Percentiles rank a stretch among this genome's conserved stretches.
phyloP scores from a whole-genome alignment of 108 stramenopile genomes.

The Fragilariopsis cylindrus region DNA sequence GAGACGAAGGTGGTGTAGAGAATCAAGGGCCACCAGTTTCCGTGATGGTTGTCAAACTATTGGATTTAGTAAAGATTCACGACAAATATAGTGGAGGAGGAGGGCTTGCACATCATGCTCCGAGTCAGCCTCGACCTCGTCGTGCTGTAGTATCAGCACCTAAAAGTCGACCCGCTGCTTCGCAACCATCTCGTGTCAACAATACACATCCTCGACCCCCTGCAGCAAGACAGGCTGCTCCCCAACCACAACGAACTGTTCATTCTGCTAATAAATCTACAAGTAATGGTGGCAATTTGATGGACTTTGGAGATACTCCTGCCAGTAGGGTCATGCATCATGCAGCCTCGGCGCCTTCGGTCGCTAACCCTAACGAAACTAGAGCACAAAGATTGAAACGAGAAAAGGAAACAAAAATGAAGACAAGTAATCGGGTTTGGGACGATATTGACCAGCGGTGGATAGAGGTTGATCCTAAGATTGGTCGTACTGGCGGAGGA shows the following conservation, averaged over 20 bases:
- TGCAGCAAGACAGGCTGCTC: slow-evolving; percentile 23
- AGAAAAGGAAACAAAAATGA: slow-evolving; percentile 57
- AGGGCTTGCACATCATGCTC: slow-evolving; percentile 7
- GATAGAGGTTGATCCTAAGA: slow-evolving; percentile 80
- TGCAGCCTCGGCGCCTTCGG: slow-evolving; percentile 52
- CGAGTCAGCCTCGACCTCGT: slow-evolving; percentile 25
- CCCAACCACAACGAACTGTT: slow-evolving; percentile 9
- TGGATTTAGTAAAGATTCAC: slow-evolving; percentile 67
- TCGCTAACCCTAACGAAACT: slow-evolving; percentile 58
- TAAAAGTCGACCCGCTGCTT: slow-evolving; percentile 14
- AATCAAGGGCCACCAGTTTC: slow-evolving; percentile 51
- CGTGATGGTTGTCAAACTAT: slow-evolving; percentile 79
- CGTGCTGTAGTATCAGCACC: neutral
- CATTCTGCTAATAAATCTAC: slow-evolving; percentile 20
- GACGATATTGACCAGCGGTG: slow-evolving; percentile 89
- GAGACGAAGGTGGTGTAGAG: slow-evolving; percentile 42
- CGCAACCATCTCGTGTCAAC: neutral
- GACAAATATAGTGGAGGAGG: slow-evolving; percentile 48
- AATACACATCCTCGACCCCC: slow-evolving; percentile 6
- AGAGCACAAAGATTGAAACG: slow-evolving; percentile 79
- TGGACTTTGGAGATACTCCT: slow-evolving; percentile 68
- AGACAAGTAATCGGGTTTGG: slow-evolving; percentile 72
- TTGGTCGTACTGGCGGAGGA: slow-evolving; percentile 27
- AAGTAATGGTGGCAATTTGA: slow-evolving; percentile 37
- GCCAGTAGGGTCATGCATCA: slow-evolving; percentile 44